Evolutionary conservation across 495 filamentous ascomycete species (phyloP).

Genomic region (Parmelia sp.): DNA sequence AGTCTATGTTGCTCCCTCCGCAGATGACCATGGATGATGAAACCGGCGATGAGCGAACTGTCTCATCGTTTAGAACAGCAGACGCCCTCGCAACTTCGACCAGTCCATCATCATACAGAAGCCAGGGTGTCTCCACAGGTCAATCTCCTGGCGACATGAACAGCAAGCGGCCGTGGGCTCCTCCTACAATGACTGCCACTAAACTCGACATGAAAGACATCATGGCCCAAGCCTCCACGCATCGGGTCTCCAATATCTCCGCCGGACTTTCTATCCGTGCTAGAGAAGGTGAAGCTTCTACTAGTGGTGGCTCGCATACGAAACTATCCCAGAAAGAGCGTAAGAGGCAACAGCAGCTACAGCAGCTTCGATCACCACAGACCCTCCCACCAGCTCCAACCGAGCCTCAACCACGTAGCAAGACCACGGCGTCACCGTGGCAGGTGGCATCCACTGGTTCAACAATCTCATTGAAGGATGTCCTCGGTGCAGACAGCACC

Average conservation of each 20-base stretch:
- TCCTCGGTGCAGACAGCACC: constrained; percentile 30
- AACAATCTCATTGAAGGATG: constrained; percentile 36
- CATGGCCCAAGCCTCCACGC: constrained; percentile 66
- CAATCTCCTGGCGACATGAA: constrained; percentile 13
- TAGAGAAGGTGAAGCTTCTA: constrained; percentile 32
- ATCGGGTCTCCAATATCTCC: constrained; percentile 61
- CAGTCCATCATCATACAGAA: constrained; percentile 12
- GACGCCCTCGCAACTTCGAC: constrained; percentile 25
- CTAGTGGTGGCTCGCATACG: constrained; percentile 17
- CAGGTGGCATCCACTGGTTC: constrained; percentile 38
- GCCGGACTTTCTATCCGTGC: constrained; percentile 53
- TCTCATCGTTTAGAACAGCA: constrained; percentile 30
- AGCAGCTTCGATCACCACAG: constrained; percentile 32
- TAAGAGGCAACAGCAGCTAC: constrained; percentile 71
- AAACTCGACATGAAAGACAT: constrained; percentile 80
- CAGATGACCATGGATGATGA: constrained; percentile 7
- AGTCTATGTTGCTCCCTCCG: neutral
- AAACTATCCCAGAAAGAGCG: constrained; percentile 87
- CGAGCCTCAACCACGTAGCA: constrained; percentile 23
- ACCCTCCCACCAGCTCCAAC: constrained; percentile 23
- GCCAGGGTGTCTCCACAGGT: neutral
- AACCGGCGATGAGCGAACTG: constrained; percentile 27
- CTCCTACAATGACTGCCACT: constrained; percentile 45
- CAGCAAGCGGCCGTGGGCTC: constrained; percentile 51
- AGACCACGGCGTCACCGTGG: constrained; percentile 63